phyloP scores from a whole-genome alignment of 305 asterid species.

The Fraxinus ornus region DNA sequence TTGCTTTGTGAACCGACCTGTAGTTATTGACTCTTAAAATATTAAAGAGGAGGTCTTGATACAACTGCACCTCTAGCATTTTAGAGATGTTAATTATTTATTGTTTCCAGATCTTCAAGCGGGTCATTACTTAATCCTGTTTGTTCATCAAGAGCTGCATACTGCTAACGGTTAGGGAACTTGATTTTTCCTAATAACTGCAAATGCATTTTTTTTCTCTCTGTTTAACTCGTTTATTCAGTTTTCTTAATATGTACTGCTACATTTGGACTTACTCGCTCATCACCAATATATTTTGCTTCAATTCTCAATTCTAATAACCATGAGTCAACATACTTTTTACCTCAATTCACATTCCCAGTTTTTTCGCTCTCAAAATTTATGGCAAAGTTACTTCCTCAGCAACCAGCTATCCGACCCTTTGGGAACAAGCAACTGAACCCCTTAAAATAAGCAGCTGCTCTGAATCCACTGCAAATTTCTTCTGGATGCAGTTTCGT shows the following conservation, averaged over 20 bases:
- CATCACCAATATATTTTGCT: neutral
- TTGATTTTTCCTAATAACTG: neutral
- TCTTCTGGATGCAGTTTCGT: neutral
- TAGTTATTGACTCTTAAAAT: neutral
- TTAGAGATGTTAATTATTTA: neutral
- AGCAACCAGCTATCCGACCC: neutral
- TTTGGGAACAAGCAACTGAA: neutral
- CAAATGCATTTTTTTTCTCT: neutral
- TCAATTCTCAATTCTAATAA: neutral
- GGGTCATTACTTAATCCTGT: neutral
- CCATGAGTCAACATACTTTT: neutral
- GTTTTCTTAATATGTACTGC: neutral
- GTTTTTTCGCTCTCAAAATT: neutral
- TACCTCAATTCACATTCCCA: neutral
- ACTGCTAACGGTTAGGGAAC: neutral
- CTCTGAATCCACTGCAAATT: neutral
- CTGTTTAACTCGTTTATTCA: neutral
- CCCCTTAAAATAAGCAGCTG: neutral
- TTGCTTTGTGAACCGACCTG: neutral
- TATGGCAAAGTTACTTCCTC: neutral
- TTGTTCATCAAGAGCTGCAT: neutral
- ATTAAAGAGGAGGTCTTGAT: neutral
- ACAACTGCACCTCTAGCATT: neutral
- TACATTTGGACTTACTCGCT: neutral
- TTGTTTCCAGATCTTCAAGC: neutral